Conservation (phyloP, 2,329 filamentous ascomycete genomes). For the Exserohilum turcica region DNA sequence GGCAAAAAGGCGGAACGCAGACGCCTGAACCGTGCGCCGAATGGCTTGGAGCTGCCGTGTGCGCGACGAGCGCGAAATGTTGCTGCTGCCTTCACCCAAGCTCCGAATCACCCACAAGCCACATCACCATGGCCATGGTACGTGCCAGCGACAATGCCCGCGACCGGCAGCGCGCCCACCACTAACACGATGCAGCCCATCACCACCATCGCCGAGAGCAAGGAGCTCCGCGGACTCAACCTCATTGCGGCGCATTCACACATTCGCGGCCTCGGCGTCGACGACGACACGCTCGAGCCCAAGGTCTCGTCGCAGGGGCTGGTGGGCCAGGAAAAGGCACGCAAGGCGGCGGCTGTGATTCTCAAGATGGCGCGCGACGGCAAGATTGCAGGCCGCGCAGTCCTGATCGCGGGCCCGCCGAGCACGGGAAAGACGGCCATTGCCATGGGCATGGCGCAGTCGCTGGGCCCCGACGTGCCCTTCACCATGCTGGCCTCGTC, state of each 20-base stretch:
- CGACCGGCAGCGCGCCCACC: background rate
- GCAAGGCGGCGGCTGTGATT: constrained; percentile 94
- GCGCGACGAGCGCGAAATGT: constrained; percentile 26
- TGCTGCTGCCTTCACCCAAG: constrained; percentile 14
- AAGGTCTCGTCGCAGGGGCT: constrained; percentile 85
- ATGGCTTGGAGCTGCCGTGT: constrained; percentile 17
- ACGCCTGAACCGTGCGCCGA: constrained; percentile 9
- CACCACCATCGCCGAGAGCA: constrained; percentile 88
- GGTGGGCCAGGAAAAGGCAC: constrained; percentile 93
- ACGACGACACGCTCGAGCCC: constrained; percentile 87
- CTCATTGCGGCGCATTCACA: constrained; percentile 98
- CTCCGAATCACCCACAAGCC: constrained; percentile 6
- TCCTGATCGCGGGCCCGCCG: constrained; percentile 92
- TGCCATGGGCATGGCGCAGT: constrained; percentile 98
- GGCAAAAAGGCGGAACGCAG: background rate
- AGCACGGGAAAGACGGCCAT: constrained; percentile 98
- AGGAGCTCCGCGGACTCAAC: constrained; percentile 94
- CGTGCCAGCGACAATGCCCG: constrained; percentile 6
- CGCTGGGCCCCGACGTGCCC: constrained; percentile 88
- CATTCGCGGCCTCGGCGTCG: constrained; percentile 92
- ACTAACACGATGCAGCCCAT: constrained; percentile 53
- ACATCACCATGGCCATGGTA: constrained; percentile 42
- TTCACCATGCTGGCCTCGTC: constrained; percentile 96
- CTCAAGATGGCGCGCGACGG: constrained; percentile 99
- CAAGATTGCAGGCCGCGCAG: constrained; percentile 94